Base-by-base conservation (phyloP, 306 rosid genomes). In the Amphicarpaea edgeworthii region DNA sequence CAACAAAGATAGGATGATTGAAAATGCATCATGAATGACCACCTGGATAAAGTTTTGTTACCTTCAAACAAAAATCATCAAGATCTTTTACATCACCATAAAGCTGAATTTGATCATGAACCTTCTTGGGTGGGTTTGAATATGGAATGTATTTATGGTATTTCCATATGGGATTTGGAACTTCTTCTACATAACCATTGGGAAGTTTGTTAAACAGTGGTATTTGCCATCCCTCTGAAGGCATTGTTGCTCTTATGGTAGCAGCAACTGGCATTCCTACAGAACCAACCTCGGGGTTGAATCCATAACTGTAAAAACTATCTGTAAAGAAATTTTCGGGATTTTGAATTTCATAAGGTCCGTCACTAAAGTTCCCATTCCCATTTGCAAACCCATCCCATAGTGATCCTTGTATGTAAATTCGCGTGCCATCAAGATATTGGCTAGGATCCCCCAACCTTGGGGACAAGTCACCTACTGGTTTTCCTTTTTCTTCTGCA, bases 361-460 rank as follows among this genome's bases (percentile, higher is more conserved):
- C 98, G 78, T 90, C 98, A 38, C 86, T 81, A 81, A 88, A 94
- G 82, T 64, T 55, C 64, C 98, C 98, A 50, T 88, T 76, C 77
- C 98, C 97, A 80, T 92, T 75, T 58, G 98, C 97, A 85, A 94
- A 94, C 34, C 98, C 97, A 70, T 87, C 87, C 97, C 98, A 94
- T 85, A 94, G 62, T 16, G 98, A 94, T 68, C 97, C 98, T 86
- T 84, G 79, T 73, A 94, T 70, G 67, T 94, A 94, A 81, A 90
- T 46, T 30, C 96, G 96, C 0, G 97, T 87, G 77, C 98, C 98
- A 75, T 94, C 98, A 47, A 92, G 95, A 85, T 88, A 92, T 76
- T 88, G 89, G 83, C 98, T 90, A 60, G 95, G 97, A 81, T 94
- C 98, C 81, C 65, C 81, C 42, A 46, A 58, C 38, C 5, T n/a